Evolutionary conservation across 2,329 filamentous ascomycete species (phyloP).

Genomic region (Colletotrichum eleusines): DNA sequence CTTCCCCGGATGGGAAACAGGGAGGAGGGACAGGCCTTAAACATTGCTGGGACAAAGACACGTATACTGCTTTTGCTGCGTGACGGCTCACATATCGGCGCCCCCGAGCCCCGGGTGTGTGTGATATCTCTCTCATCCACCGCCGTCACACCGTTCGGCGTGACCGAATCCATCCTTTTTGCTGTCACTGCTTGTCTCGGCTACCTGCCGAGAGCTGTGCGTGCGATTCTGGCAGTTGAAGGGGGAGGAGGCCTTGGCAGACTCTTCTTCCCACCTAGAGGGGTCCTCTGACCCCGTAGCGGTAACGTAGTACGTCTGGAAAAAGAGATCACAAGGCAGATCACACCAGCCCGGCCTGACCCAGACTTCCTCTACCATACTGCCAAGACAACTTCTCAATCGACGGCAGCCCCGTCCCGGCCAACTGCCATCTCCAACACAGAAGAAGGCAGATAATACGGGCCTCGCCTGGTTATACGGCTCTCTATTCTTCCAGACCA

Average conservation of each 20-base stretch:
- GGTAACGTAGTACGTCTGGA: background rate
- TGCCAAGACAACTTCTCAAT: background rate
- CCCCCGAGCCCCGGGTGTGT: background rate
- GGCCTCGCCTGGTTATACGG: no score
- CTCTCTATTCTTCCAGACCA: no score
- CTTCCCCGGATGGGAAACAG: background rate
- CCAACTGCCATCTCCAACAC: background rate
- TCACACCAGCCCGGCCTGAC: background rate
- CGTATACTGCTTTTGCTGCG: background rate
- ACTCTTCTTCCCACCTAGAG: background rate
- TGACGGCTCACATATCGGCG: background rate
- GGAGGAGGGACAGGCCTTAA: background rate
- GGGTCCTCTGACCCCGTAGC: background rate
- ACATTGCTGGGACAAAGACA: background rate
- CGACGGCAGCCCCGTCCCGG: no score
- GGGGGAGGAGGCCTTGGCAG: background rate
- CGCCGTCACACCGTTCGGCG: background rate
- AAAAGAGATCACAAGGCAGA: background rate
- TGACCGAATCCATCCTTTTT: background rate
- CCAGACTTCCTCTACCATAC: background rate
- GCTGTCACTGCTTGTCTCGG: conserved; percentile 16
- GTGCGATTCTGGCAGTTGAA: conserved; percentile 27
- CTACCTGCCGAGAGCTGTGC: background rate
- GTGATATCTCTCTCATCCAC: background rate
- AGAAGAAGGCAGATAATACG: no score